Base-by-base conservation (phyloP, 352 stramenopile species). In the Globisporangium alternatum region DNA sequence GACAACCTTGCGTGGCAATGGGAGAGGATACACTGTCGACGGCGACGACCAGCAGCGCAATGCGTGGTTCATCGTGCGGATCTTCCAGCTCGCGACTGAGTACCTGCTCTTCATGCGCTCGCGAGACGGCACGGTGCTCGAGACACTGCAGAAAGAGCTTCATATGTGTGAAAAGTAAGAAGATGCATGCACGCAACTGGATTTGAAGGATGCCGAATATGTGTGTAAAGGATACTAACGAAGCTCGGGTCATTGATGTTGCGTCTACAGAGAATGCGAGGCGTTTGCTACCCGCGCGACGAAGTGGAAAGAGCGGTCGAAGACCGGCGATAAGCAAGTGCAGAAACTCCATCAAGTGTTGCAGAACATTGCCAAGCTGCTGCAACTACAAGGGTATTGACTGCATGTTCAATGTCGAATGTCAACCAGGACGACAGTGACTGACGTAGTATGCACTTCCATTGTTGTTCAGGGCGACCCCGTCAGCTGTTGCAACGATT, bases 261-360 rank as follows among this genome's bases (percentile, higher is more conserved):
- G 43, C 22, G 5, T 48, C 21, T 22, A 15, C 28, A 88, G 79
- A 43, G 77, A 90, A 33, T 61, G 71, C 44, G 74, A 89, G 28
- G 62, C 75, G 52, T 59, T 84, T 13, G 58, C 69, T 28, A 52
- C 72, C 31, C 61, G 77, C 6, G 66, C 63, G 10, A 66, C 74
- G 9, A 89, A 89, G 60, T 90, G 78, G 80, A 90, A 90, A 56
- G 64, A 67, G 2, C 74, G 72, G 0, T 62, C 75, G 10, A 68
- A 67, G 15, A 88, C 70, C 45, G 66, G 72, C 17, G 75, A 89
- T 6, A 76, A 77, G 33, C 83, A 91, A 61, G 74, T 86, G n/a
- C 75, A 90, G 30, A 89, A 90, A 28, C 70, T 93, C 31, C 81
- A 90, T n/a, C 80, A 89, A 56, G 75, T 90, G 67, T 69, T 93